These are phyloP conservation scores for Wickerhamomyces bovis DNA, from an alignment of 805 yeast genomes.

Conservation along the genomic window DNA sequence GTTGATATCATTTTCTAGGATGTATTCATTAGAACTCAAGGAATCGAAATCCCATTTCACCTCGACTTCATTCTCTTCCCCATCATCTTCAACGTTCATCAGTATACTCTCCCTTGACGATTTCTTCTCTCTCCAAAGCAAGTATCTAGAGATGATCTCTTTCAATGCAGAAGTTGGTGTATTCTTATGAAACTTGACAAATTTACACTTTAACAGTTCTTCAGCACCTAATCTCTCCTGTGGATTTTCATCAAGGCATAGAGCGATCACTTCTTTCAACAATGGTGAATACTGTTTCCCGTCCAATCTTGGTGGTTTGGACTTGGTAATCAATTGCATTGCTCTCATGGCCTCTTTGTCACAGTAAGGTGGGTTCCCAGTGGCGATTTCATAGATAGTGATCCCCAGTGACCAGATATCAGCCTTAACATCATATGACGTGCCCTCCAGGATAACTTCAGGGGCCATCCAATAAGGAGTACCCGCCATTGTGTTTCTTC, in stretches of 20 bases:
- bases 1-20: conserved; percentile 62
- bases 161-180: conserved; percentile 55
- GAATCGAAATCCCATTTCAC: conserved; percentile 91
- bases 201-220: conserved; percentile 67
- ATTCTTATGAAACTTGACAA: conserved; percentile 57
- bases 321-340: conserved; percentile 86
- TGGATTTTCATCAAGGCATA: conserved; percentile 91
- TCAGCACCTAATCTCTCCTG: conserved; percentile 85
- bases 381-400: conserved; percentile 88
- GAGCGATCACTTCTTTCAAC: conserved; percentile 82
- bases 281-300: conserved; percentile 74
- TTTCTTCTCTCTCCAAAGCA: conserved; percentile 69
- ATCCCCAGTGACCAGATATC: conserved; percentile 98
- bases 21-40: conserved; percentile 64
- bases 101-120: conserved; percentile 46
- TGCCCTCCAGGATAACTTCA: conserved; percentile 91
- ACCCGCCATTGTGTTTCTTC: conserved; percentile 93
- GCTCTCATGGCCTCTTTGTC: conserved; percentile 94
- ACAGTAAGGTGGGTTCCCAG: conserved; percentile 96
- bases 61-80: conserved; percentile 33
- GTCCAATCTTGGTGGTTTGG: conserved; percentile 91
- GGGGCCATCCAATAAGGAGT: conserved; percentile 99
- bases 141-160: conserved; percentile 69
- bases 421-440: conserved; percentile 81
- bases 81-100: conserved; percentile 36